These are phyloP conservation scores for Sporothrix brunneoviolacea DNA, from an alignment of 2,329 filamentous ascomycete genomes.

Conservation along the genomic window DNA sequence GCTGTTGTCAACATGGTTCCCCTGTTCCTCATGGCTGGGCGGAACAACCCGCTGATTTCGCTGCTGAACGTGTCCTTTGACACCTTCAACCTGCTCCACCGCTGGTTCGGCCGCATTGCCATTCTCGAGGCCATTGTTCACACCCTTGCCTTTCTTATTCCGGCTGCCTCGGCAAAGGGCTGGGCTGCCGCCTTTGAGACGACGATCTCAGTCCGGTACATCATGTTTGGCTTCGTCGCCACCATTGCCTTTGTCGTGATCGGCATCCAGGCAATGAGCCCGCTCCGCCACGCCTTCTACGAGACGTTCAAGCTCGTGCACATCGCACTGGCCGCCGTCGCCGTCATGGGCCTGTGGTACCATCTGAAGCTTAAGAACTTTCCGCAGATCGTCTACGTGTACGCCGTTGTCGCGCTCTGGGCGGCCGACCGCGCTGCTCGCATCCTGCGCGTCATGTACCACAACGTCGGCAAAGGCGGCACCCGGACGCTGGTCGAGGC, in stretches of 20 bases:
- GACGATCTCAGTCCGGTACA: conserved; percentile 36
- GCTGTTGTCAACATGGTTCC: conserved; percentile 72
- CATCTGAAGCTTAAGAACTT: conserved; percentile 52
- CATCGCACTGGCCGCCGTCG: conserved; percentile 54
- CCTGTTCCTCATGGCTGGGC: conserved; percentile 64
- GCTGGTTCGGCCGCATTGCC: conserved; percentile 73
- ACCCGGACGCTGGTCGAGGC: conserved; percentile 66
- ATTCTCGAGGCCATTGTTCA: conserved; percentile 63
- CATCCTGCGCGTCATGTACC: conserved; percentile 52
- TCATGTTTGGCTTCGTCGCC: conserved; percentile 58
- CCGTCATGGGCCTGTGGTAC: conserved; percentile 60
- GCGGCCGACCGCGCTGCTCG: conserved; percentile 55
- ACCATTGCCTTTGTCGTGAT: conserved; percentile 56
- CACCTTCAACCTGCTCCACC: conserved; percentile 74
- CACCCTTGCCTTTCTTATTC: conserved; percentile 51
- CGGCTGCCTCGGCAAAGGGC: conserved; percentile 33
- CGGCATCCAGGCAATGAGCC: conserved; percentile 61
- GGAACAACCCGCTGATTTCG: conserved; percentile 72
- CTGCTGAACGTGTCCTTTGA: conserved; percentile 71
- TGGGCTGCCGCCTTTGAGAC: conserved; percentile 40
- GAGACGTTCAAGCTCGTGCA: conserved; percentile 71
- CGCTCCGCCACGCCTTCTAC: conserved; percentile 71
- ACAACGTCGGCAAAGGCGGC: conserved; percentile 60
- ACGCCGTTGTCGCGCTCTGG: conserved; percentile 62
- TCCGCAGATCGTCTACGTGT: conserved; percentile 52